Evolutionary conservation across 2,329 filamentous ascomycete species (phyloP), one percentile per base, ranked within the genome.

Genomic region (Colletotrichum limetticola): DNA sequence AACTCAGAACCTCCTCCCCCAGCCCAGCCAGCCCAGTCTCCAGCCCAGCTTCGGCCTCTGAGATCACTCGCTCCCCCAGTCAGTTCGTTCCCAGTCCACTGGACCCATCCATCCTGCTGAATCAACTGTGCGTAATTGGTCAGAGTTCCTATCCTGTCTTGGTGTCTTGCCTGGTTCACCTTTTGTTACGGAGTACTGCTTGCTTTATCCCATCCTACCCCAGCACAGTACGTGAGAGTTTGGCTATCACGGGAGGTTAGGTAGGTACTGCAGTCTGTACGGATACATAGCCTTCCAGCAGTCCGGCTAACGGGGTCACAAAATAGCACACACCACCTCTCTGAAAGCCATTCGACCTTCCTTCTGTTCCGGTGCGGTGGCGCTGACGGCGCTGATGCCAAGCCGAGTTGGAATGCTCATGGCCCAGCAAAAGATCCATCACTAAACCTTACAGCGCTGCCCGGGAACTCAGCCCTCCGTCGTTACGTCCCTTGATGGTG

Each of bases 311-410:
- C 35, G 8, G 24, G 30, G 30, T 30, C 30, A 30, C 30, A 30
- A 24, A 49, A 62, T 62, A 26, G 59, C 14, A 24, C 9, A 30
- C 37, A 49, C 59, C 37, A 19, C 37, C 26, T 49, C 9, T 26
- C 26, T 49, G 11, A 16, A 30, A 61, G 46, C 42, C 59, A 14
- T 61, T 61, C 8, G 4, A 42, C 37, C 42, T 46, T 49, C 37
- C 42, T 46, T 49, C 37, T 19, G 24, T 28, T 19, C 35, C 35
- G 24, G 35, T 26, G 14, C 24, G 8, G 35, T 26, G n/a, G 61
- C 46, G 46, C 60, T 53, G 61, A 63, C 46, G 61, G 61, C 46
- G 61, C 30, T 53, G 46, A 14, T n/a, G 61, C 61, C 19, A 53
- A 63, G 26, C 42, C 16, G 28, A 22, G 24, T 9, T 5, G 37